These are phyloP conservation scores for Bolboschoenus planiculmis DNA, from an alignment of 176 grass and related monocot species.

Conservation along the genomic window DNA sequence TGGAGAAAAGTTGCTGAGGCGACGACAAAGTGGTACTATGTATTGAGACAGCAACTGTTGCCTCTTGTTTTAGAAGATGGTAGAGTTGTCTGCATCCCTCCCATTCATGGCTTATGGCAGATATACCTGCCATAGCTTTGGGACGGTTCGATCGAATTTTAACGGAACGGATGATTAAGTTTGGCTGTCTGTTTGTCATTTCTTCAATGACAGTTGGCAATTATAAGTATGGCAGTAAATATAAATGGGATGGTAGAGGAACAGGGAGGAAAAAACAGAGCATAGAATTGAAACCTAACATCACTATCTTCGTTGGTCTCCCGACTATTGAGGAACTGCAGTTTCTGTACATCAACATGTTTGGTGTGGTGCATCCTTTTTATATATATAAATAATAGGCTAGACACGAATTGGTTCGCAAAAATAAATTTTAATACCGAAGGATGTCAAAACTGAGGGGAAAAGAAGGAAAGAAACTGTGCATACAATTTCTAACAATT, in stretches of 20 bases:
- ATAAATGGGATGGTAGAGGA: background rate
- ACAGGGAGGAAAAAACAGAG: too few relatives aligned
- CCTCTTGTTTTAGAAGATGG: background rate
- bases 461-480: too few relatives aligned
- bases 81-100: background rate
- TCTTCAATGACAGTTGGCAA: too few relatives aligned
- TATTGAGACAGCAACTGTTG: background rate
- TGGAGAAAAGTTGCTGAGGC: background rate
- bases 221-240: too few relatives aligned
- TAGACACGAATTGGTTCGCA: too few relatives aligned
- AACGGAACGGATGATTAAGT: background rate
- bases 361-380: too few relatives aligned
- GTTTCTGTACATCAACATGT: background rate
- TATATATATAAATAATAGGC: too few relatives aligned
- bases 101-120: too few relatives aligned
- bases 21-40: background rate
- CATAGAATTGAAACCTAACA: background rate
- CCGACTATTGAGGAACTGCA: background rate
- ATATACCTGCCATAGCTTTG: background rate
- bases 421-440: too few relatives aligned
- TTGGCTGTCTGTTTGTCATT: too few relatives aligned
- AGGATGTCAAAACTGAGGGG: too few relatives aligned
- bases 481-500: too few relatives aligned
- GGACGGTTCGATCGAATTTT: background rate
- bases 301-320: background rate